Base-by-base conservation (phyloP, 2,329 filamentous ascomycete species). In the Trichoderma brevicompactum region DNA sequence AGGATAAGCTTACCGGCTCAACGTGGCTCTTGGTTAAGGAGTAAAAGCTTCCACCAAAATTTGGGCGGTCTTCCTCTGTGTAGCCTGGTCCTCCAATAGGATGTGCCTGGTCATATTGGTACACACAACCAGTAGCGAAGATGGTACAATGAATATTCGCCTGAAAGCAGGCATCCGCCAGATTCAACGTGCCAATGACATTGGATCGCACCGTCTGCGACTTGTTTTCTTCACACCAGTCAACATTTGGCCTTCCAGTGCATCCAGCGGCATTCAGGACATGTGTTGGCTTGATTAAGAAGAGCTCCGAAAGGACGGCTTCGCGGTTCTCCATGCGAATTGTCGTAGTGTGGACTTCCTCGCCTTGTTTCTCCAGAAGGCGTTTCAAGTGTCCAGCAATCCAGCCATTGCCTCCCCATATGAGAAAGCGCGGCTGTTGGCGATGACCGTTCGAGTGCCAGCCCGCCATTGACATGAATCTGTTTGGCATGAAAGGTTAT, bases 221-320 rank as follows among this genome's bases (percentile, higher is more conserved):
- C 77, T 85, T 88, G 79, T 90, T 84, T 72, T 88, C 85, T 78
- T 91, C 88, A 71, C 88, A 90, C 87, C 87, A 89, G 77, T 90
- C 88, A 74, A 89, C 87, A 69, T 90, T 90, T 68, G 87, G 87
- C 28, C 86, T 81, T 56, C 88, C 88, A 3, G 87, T 90, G 73
- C 83, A 86, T 67, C 87, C 88, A 54, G 88, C 88, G 67, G 83
- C 85, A 75, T 89, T 89, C 58, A 90, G 77, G 64, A 90, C 87
- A 72, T 89, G 87, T 3, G 87, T 89, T 23, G 88, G 88, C 75
- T 85, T 84, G 74, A 87, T 77, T 58, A 78, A 79, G 55, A 86
- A 81, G 32, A 90, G 80, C 73, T 86, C 83, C 52, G 79, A 78
- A 61, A 84, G 74, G 64, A 89, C 87, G 62, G 78, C 78, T 71